phyloP scores from a whole-genome alignment of 164 flowering plant genomes.

The Aristolochia californica region DNA sequence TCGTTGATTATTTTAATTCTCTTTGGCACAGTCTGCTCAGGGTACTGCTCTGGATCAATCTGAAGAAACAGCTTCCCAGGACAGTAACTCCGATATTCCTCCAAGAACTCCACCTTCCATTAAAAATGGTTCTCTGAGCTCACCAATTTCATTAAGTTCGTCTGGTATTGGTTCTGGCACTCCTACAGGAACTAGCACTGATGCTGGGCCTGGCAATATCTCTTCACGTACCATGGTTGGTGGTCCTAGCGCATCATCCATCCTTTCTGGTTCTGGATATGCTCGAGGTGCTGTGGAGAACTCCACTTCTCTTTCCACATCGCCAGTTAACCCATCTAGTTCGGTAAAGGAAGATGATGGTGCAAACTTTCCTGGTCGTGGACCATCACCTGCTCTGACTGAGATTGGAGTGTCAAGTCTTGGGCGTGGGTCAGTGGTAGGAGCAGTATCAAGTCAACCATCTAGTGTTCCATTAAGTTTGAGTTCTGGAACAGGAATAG shows the following conservation, averaged over 20 bases:
- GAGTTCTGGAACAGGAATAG: slow-evolving; percentile 35
- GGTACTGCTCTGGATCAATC: slow-evolving; percentile 46
- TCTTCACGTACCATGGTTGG: slow-evolving; percentile 29
- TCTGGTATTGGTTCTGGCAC: slow-evolving; percentile 15
- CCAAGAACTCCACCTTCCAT: slow-evolving; percentile 59
- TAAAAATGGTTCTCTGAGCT: slow-evolving; percentile 34
- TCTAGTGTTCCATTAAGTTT: slow-evolving; percentile 29
- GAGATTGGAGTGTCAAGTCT: slow-evolving; percentile 47
- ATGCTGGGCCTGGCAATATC: slow-evolving; percentile 27
- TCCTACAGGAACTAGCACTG: slow-evolving; percentile 36
- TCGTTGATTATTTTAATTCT: slow-evolving; percentile 18
- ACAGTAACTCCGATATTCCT: slow-evolving; percentile 47
- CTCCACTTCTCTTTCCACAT: slow-evolving; percentile 31
- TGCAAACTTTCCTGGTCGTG: slow-evolving; percentile 46
- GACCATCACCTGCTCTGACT: slow-evolving; percentile 57
- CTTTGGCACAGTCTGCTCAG: slow-evolving; percentile 23
- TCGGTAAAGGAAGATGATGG: slow-evolving; percentile 67
- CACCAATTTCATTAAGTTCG: slow-evolving; percentile 30
- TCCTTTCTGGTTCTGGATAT: slow-evolving; percentile 35
- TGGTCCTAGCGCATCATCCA: slow-evolving; percentile 29
- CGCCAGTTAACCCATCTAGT: slow-evolving; percentile 38
- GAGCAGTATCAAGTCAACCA: slow-evolving; percentile 41
- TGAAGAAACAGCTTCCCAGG: slow-evolving; percentile 65
- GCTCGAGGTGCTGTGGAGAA: slow-evolving; percentile 36
- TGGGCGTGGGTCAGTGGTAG: slow-evolving; percentile 33